Base-by-base conservation (phyloP, 495 filamentous ascomycete genomes). In the Wilcoxina mikolae region DNA sequence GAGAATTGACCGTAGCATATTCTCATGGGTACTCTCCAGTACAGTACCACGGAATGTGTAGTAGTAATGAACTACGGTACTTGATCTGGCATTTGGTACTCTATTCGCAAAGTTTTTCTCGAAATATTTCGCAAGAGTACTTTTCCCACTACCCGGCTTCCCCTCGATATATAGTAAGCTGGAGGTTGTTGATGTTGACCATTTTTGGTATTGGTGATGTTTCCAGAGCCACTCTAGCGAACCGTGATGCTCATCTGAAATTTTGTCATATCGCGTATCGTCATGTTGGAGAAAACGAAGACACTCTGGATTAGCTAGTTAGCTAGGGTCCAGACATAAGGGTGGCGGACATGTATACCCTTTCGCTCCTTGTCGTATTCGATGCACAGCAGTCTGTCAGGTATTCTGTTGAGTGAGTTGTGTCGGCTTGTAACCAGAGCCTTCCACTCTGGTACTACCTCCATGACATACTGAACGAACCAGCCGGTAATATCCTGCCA, bases 131-230 rank as follows among this genome's bases (percentile, higher is more conserved):
- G 29, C 18, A 33, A 58, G 33, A 1, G 56, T 58, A 24, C 50
- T 58, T 54, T 58, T 58, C 0, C 56, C 56, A 33, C 51, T 54
- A 15, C 56, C 51, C 3, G 56, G 56, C 11, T 58, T 58, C 1
- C 56, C 56, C 42, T 58, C 56, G 42, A 58, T 48, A 15, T 54
- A 27, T 10, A 58, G 28, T 3, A 58, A 25, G 12, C 35, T 18
- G 1, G 56, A 45, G 22, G 7, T 27, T 4, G 26, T 26, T 26
- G 44, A 31, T n/a, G 11, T 33, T 0, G 3, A 24, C 56, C 56
- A 58, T 17, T n/a, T 26, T 10, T 35, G 24, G 23, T 54, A 58
- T 27, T 47, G 15, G 23, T 23, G 24, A 47, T 27, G 27, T 38
- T 53, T 0, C 35, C 51, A 44, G 18, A 54, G 3, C 56, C 56